Percentiles rank a stretch among this genome's conserved stretches.
phyloP scores from a whole-genome alignment of 345 rosid species.

The Pistacia integerrima region DNA sequence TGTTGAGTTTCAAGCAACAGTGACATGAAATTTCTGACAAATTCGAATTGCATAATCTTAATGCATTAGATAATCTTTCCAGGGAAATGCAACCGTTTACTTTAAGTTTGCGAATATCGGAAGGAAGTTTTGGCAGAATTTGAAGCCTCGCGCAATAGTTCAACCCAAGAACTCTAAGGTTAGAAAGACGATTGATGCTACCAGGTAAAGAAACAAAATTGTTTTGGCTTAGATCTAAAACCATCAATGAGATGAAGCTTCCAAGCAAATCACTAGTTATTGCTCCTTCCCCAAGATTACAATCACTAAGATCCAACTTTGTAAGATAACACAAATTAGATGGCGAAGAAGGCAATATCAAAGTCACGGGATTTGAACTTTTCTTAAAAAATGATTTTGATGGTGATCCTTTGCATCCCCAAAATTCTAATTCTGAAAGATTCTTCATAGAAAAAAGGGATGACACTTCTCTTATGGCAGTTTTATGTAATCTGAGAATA shows the following conservation, averaged over 20 bases:
- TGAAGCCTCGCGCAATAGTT: not conserved
- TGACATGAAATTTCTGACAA: no score
- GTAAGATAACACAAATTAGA: not conserved
- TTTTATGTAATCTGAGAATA: slow-evolving; percentile 13
- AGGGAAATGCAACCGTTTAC: no score
- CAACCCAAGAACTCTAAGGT: not conserved
- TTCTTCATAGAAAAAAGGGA: slow-evolving; percentile 1
- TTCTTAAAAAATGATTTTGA: no score
- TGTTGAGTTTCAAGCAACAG: no score
- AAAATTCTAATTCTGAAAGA: slow-evolving; percentile 1
- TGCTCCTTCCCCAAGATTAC: slow-evolving; percentile 7
- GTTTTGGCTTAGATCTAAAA: not conserved
- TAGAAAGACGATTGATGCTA: not conserved
- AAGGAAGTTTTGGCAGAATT: not conserved
- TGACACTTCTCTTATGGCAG: not conserved
- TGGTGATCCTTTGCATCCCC: no score
- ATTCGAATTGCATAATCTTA: no score
- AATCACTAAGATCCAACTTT: not conserved
- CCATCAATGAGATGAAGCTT: not conserved
- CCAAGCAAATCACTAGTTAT: not conserved
- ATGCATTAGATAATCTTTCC: no score
- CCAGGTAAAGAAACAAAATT: not conserved
- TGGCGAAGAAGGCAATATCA: slow-evolving; percentile 23
- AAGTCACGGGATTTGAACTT: no score
- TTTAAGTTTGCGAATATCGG: not conserved